Percentiles rank a stretch among this genome's conserved stretches.
phyloP scores from a whole-genome alignment of 2,329 filamentous ascomycete species.

The Parascedosporium putredinis region DNA sequence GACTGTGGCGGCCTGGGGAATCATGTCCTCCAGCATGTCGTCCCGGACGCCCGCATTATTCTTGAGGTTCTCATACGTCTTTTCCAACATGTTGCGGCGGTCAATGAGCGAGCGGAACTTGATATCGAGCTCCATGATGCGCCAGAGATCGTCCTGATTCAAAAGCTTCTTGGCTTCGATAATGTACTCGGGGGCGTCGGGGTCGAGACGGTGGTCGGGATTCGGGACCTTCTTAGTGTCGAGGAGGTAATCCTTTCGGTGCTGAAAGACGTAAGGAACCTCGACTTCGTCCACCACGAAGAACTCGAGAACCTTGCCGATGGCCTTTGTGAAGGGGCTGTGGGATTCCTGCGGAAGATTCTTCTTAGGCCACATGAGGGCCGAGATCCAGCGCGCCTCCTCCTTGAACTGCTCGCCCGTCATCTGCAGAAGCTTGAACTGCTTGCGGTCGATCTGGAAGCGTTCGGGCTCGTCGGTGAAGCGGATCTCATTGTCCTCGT shows the following conservation, averaged over 20 bases:
- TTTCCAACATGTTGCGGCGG: constrained; percentile 77
- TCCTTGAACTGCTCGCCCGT: constrained; percentile 79
- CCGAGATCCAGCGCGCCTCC: constrained; percentile 85
- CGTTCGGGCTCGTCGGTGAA: constrained; percentile 84
- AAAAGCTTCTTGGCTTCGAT: constrained; percentile 79
- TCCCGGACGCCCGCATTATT: constrained; percentile 54
- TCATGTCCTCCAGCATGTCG: constrained; percentile 67
- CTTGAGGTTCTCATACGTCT: constrained; percentile 65
- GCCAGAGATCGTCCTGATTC: constrained; percentile 89
- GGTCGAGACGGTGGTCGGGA: constrained; percentile 51
- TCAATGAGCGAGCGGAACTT: constrained; percentile 91
- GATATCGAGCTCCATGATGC: constrained; percentile 86
- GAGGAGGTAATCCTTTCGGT: constrained; percentile 95
- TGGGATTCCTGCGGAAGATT: constrained; percentile 61
- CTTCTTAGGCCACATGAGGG: constrained; percentile 83
- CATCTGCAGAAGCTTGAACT: constrained; percentile 74
- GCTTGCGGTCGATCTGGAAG: constrained; percentile 82
- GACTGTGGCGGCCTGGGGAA: constrained; percentile 70
- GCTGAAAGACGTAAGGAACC: constrained; percentile 95
- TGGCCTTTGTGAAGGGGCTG: constrained; percentile 74
- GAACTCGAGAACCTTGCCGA: constrained; percentile 88
- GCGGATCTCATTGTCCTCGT: constrained; percentile 87
- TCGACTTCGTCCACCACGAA: constrained; percentile 92
- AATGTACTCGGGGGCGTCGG: constrained; percentile 61
- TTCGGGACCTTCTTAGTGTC: constrained; percentile 65